Base-by-base conservation (phyloP, 352 stramenopile genomes). In the Pythium dissotocum region DNA sequence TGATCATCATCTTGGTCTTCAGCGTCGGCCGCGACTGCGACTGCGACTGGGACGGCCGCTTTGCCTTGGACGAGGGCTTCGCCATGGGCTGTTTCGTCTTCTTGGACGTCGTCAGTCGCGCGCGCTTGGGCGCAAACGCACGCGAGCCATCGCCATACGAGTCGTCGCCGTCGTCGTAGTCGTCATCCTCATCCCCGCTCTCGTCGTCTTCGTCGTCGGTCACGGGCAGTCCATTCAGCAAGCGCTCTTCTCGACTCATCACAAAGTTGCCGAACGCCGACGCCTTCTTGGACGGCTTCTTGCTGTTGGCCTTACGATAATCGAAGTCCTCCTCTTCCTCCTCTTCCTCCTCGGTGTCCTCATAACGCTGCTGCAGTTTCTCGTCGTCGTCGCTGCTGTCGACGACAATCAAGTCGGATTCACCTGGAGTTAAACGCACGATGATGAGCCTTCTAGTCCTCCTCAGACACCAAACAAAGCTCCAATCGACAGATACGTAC, bases 81-180 rank as follows among this genome's bases (percentile, higher is more conserved):
- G 30, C 4, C 3, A 18, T 49, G 1, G 2, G 14, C 40, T 49
- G 8, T 18, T 44, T 30, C 21, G 32, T 14, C 33, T 33, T 13
- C 21, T 54, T 28, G 8, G 4, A 1, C 6, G 30, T 16, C 52
- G 57, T 16, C 24, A 46, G n/a, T 2, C 44, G 52, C 33, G 6
- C 18, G 3, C 65, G 65, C 52, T 67, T 68, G 8, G 32, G 67
- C 9, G 42, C 67, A 58, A 73, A 73, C 61, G 67, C 60, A 6
- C 58, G 54, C 24, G 67, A 46, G 4, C 55, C 60, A 30, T 67
- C 61, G 46, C 67, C 58, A 30, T 62, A 73, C 6, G 67, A 73
- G 5, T 52, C 67, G 38, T 73, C 67, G 24, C 54, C 46, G 42
- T 69, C 67, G 9, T 69, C 60, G 44, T 73, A 73, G 33, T 73